These are phyloP conservation scores for Aureobasidium sp. DNA, from an alignment of 2,329 filamentous ascomycete genomes.

Conservation along the genomic window DNA sequence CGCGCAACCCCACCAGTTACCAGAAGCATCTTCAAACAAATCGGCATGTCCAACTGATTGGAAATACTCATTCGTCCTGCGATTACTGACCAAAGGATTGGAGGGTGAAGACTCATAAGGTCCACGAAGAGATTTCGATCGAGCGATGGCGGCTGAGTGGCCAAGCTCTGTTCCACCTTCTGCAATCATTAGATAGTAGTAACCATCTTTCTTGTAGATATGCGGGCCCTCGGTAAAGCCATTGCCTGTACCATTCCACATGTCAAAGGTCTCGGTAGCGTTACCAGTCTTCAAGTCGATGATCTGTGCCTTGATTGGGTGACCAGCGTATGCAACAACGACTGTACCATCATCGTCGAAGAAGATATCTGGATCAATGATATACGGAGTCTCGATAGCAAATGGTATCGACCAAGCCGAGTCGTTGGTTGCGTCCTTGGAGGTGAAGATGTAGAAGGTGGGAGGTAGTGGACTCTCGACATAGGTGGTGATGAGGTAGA, in stretches of 20 bases:
- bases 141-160: slow-evolving; percentile 43
- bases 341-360: slow-evolving; percentile 63
- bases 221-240: slow-evolving; percentile 41
- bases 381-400: slow-evolving; percentile 54
- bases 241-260: slow-evolving; percentile 43
- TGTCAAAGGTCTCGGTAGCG: slow-evolving; percentile 21
- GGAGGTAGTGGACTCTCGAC: too few species aligned
- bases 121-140: slow-evolving; percentile 36
- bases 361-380: slow-evolving; percentile 58
- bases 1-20: slow-evolving; percentile 60
- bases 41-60: slow-evolving; percentile 66
- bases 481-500: slow-evolving; percentile 40
- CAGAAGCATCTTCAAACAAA: slow-evolving; percentile 57
- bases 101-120: slow-evolving; percentile 30
- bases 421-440: slow-evolving; percentile 47
- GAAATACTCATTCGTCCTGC: slow-evolving; percentile 35
- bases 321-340: slow-evolving; percentile 47
- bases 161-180: slow-evolving; percentile 45
- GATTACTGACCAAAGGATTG: slow-evolving; percentile 32
- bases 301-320: not conserved
- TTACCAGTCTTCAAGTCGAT: slow-evolving; percentile 35
- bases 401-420: too few species aligned
- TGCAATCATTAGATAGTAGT: slow-evolving; percentile 41
- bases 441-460: slow-evolving; percentile 47
- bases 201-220: slow-evolving; percentile 41